Conservation (phyloP, 2,329 filamentous ascomycete genomes). For the Fusarium sp. region DNA sequence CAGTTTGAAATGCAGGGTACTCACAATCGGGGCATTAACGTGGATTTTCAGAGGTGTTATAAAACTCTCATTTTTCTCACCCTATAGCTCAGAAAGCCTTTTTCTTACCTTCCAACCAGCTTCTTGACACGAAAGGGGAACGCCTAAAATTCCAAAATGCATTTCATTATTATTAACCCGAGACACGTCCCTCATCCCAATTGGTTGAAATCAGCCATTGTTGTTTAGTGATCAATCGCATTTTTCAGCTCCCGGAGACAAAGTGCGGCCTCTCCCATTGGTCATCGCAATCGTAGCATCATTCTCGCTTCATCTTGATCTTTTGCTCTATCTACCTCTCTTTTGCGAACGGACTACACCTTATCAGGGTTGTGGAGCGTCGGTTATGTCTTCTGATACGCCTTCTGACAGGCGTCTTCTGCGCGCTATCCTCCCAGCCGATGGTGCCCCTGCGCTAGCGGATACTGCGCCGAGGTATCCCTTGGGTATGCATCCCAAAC, state of each 20-base stretch:
- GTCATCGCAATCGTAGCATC: background rate
- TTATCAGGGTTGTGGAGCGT: no score
- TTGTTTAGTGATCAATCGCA: background rate
- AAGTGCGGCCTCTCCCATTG: background rate
- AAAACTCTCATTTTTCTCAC: no score
- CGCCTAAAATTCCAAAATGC: no score
- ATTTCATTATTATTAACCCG: no score
- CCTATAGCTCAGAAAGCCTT: no score
- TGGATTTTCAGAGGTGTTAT: no score
- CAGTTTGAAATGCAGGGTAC: no score
- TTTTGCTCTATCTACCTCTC: background rate
- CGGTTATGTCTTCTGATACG: background rate
- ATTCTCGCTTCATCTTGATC: background rate
- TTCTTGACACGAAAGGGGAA: no score
- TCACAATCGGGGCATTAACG: no score
- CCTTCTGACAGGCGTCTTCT: background rate
- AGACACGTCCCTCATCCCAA: background rate
- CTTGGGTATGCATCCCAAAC: no score
- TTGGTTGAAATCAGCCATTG: fast-evolving
- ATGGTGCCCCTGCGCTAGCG: background rate
- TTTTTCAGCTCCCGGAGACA: background rate
- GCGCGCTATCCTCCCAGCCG: background rate
- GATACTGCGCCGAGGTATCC: no score
- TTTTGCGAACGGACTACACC: background rate
- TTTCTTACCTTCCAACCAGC: no score